These are phyloP conservation scores for Rauvolfia tetraphylla DNA, from an alignment of 257 asterid genomes.

Conservation along the genomic window DNA sequence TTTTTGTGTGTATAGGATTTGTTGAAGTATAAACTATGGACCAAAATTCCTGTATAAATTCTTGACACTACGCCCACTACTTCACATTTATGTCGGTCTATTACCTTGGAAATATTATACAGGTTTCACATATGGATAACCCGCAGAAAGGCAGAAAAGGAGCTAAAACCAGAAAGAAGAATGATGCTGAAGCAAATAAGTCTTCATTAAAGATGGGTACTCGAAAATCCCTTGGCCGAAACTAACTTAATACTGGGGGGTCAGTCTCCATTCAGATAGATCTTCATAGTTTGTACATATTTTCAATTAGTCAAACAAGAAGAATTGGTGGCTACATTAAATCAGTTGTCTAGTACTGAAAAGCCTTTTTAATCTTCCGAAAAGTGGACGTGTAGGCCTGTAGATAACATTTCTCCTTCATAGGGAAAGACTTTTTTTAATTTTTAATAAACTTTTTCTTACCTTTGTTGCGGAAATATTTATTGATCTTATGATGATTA, in stretches of 20 bases:
- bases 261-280: not conserved
- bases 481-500: not conserved
- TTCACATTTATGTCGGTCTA: not conserved
- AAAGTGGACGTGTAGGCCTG: not conserved
- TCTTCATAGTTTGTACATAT: not conserved
- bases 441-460: not conserved
- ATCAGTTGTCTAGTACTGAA: too few species aligned
- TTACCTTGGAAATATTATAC: conserved; percentile 12
- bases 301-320: not conserved
- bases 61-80: not conserved
- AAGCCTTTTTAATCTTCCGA: not conserved
- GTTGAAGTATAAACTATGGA: not conserved
- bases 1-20: not conserved
- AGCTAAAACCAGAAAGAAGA: conserved; percentile 14
- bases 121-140: conserved; percentile 66
- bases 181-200: conserved; percentile 11
- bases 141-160: conserved; percentile 35
- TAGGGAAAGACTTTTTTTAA: not conserved
- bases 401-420: not conserved
- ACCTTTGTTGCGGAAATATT: not conserved
- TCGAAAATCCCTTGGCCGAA: not conserved
- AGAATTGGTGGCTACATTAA: not conserved
- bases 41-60: not conserved
- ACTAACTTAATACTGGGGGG: not conserved
- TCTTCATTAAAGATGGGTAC: not conserved